Conservation (phyloP, 306 rosid species). For the Cucurbita moschata region DNA sequence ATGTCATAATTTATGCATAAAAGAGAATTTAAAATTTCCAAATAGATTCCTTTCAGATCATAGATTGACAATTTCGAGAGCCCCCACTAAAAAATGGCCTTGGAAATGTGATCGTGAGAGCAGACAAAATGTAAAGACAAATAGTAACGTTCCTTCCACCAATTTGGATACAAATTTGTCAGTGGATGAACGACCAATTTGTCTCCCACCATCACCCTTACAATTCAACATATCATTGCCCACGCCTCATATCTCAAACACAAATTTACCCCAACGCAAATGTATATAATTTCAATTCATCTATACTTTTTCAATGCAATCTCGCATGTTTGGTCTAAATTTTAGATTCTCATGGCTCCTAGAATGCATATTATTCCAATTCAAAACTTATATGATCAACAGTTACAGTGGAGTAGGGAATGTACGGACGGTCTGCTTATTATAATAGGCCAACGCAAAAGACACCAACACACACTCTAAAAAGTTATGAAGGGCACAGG, state of each 20-base stretch:
- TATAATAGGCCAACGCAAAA: background rate
- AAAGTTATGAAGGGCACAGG: background rate
- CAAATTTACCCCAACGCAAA: background rate
- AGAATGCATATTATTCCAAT: background rate
- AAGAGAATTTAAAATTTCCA: background rate
- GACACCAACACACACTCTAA: background rate
- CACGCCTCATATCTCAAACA: too few species aligned
- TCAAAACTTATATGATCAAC: background rate
- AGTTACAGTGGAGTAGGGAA: background rate
- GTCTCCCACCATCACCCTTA: too few species aligned
- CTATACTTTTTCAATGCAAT: background rate
- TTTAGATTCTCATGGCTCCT: background rate
- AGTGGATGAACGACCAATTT: too few species aligned
- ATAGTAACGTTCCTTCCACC: too few species aligned
- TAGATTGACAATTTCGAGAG: background rate
- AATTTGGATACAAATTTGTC: too few species aligned
- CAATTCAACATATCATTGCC: too few species aligned
- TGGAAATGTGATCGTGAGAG: too few species aligned
- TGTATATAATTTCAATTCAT: background rate
- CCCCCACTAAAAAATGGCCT: background rate
- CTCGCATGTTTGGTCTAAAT: background rate
- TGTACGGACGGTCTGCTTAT: background rate
- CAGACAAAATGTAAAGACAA: too few species aligned
- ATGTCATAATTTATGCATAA: background rate
- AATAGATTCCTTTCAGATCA: background rate